A percentile compares a stretch with the other conserved stretches of the same genome.
These are phyloP conservation scores for Tylopilus sp. DNA, from an alignment of 768 basidiomycete species.

Conservation along the genomic window DNA sequence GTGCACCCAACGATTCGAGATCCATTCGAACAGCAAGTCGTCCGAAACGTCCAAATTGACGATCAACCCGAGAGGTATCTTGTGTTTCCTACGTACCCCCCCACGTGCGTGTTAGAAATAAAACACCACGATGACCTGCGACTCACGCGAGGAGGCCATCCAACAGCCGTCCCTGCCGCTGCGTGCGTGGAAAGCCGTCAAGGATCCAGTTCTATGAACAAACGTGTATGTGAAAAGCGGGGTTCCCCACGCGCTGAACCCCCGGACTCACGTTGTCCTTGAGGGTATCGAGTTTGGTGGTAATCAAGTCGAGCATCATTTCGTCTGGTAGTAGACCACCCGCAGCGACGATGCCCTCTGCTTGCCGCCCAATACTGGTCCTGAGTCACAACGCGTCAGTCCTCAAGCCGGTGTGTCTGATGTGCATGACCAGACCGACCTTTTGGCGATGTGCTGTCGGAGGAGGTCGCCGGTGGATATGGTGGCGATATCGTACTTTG, in stretches of 20 bases:
- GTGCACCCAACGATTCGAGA: slow-evolving; percentile 85
- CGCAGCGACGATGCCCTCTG: slow-evolving; percentile 72
- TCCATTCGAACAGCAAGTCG: slow-evolving; percentile 73
- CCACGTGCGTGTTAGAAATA: neutral
- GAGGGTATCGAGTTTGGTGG: slow-evolving; percentile 61
- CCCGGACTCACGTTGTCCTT: slow-evolving; percentile 59
- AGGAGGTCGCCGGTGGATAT: slow-evolving; percentile 84
- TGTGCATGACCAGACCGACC: slow-evolving; percentile 33
- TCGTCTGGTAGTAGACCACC: slow-evolving; percentile 78
- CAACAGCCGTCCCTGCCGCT: slow-evolving; percentile 72
- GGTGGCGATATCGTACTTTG: slow-evolving; percentile 69
- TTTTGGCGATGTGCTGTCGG: slow-evolving; percentile 72
- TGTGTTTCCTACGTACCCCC: slow-evolving; percentile 58
- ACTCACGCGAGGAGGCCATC: slow-evolving; percentile 68
- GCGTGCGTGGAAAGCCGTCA: slow-evolving; percentile 88
- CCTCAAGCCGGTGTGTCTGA: neutral
- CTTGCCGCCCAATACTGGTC: slow-evolving; percentile 68
- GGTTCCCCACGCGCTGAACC: no score
- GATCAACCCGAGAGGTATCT: slow-evolving; percentile 68
- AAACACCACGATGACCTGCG: no score
- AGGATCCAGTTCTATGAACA: slow-evolving; percentile 74
- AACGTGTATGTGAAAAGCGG: no score
- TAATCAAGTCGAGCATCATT: slow-evolving; percentile 71
- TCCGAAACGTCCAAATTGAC: slow-evolving; percentile 84
- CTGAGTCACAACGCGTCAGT: slow-evolving; percentile 27